Conservation (phyloP, 495 filamentous ascomycete genomes). For the Penicillium paxilli region DNA sequence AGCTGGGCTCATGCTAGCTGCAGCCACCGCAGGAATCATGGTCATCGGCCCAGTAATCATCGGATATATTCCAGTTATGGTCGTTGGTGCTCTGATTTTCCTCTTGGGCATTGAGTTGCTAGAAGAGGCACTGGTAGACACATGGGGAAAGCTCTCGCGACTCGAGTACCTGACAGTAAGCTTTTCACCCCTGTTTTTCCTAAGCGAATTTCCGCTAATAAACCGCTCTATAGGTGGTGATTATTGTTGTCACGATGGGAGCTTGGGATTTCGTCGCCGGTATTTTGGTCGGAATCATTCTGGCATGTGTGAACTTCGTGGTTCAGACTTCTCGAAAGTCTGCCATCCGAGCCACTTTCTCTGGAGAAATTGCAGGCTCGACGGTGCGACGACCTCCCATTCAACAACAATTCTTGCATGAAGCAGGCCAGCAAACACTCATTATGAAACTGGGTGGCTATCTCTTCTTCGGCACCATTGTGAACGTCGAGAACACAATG, state of each 20-base stretch:
- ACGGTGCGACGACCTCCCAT: slow-evolving; percentile 88
- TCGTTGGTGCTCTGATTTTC: slow-evolving; percentile 93
- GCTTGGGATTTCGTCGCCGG: slow-evolving; percentile 94
- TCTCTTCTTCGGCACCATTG: slow-evolving; percentile 96
- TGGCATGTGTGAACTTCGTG: slow-evolving; percentile 88
- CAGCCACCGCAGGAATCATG: slow-evolving; percentile 76
- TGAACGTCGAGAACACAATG: slow-evolving; percentile 86
- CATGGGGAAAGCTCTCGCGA: slow-evolving; percentile 78
- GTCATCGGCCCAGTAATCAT: slow-evolving; percentile 82
- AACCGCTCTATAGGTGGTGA: slow-evolving; percentile 62
- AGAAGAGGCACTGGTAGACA: slow-evolving; percentile 81
- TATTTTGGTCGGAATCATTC: slow-evolving; percentile 85
- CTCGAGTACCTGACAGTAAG: slow-evolving; percentile 86
- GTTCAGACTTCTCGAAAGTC: slow-evolving; percentile 88
- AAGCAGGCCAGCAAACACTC: slow-evolving; percentile 83
- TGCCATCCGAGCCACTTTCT: slow-evolving; percentile 82
- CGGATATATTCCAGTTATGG: slow-evolving; percentile 93
- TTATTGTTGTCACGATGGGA: slow-evolving; percentile 96
- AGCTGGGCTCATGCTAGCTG: slow-evolving; percentile 83
- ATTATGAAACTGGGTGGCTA: slow-evolving; percentile 90
- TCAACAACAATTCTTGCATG: slow-evolving; percentile 80
- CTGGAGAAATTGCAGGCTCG: slow-evolving; percentile 82
- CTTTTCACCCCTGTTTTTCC: background rate
- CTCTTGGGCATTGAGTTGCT: slow-evolving; percentile 88
- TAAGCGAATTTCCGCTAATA: background rate